Conservation (phyloP, 164 flowering plant species). For the Buxus sempervirens region DNA sequence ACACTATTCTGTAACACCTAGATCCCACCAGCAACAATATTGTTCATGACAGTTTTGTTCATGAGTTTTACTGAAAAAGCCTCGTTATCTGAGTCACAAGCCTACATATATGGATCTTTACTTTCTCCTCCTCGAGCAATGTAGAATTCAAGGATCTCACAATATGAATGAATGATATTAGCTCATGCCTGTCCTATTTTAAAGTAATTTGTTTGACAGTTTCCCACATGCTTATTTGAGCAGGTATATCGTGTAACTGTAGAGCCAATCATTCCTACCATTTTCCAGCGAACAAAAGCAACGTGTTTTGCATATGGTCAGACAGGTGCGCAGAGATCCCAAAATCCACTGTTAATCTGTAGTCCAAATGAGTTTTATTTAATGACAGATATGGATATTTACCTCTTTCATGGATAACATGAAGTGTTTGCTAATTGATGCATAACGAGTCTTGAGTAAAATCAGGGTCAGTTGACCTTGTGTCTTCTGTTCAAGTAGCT, state of each 20-base stretch:
- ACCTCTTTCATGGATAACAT: too few relatives aligned
- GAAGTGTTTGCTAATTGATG: background rate
- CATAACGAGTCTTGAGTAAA: background rate
- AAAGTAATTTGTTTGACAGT: slow-evolving; percentile 4
- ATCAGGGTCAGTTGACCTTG: background rate
- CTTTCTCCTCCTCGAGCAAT: too few relatives aligned
- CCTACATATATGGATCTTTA: too few relatives aligned
- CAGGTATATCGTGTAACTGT: slow-evolving; percentile 92
- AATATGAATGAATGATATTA: too few relatives aligned
- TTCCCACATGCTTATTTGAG: slow-evolving; percentile 11
- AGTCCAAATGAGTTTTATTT: background rate
- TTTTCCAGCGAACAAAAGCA: slow-evolving; percentile 93
- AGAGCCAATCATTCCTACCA: slow-evolving; percentile 88
- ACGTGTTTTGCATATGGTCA: slow-evolving; percentile 99
- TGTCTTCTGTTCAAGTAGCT: background rate
- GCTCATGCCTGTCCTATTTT: background rate
- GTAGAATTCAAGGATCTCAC: too few relatives aligned
- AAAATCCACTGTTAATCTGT: background rate
- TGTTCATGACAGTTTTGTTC: too few relatives aligned
- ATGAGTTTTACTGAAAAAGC: too few relatives aligned
- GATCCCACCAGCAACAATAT: too few relatives aligned
- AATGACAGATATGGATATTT: too few relatives aligned
- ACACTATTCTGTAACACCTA: too few relatives aligned
- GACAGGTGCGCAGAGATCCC: slow-evolving; percentile 53
- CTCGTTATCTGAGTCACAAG: too few relatives aligned